Evolutionary conservation across 352 stramenopile species (phyloP).

Genomic region (Thalassiosira mediterranea): DNA sequence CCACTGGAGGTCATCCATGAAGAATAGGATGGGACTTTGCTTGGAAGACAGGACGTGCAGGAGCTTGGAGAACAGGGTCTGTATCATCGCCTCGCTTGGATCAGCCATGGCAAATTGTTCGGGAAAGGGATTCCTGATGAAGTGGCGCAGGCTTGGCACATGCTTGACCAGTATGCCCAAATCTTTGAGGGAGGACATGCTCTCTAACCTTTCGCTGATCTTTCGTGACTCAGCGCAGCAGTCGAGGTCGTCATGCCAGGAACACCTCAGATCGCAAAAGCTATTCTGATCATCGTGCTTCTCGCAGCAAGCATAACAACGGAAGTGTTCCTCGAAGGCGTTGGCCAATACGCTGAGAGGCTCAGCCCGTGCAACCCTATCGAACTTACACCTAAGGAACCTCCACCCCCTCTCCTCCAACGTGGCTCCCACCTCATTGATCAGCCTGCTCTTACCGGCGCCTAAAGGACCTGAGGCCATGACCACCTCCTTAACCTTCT

Average conservation of each 20-base stretch:
- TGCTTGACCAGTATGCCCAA: slow-evolving; percentile 12
- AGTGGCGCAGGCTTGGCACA: slow-evolving; percentile 7
- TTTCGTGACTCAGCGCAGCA: background rate
- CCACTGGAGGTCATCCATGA: slow-evolving; percentile 54
- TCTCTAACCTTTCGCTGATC: background rate
- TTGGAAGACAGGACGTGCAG: slow-evolving; percentile 7
- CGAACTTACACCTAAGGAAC: slow-evolving; percentile 39
- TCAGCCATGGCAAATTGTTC: background rate
- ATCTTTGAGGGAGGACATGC: slow-evolving; percentile 1
- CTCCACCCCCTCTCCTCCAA: slow-evolving; percentile 35
- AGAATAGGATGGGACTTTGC: slow-evolving; percentile 24
- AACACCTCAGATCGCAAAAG: background rate
- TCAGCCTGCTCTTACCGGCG: slow-evolving; percentile 31
- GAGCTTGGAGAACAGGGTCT: slow-evolving; percentile 14
- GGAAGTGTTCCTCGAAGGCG: too few relatives aligned
- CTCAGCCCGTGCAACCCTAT: too few relatives aligned
- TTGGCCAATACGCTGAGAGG: too few relatives aligned
- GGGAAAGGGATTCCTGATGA: background rate
- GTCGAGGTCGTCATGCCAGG: background rate
- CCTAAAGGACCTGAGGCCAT: slow-evolving; percentile 33
- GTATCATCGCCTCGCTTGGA: slow-evolving; percentile 6
- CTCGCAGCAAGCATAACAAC: too few relatives aligned
- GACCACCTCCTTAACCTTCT: slow-evolving; percentile 18
- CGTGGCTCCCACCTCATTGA: slow-evolving; percentile 5
- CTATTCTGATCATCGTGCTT: too few relatives aligned